These are phyloP conservation scores for Russula olivacea DNA, from an alignment of 768 basidiomycete genomes.

Conservation along the genomic window DNA sequence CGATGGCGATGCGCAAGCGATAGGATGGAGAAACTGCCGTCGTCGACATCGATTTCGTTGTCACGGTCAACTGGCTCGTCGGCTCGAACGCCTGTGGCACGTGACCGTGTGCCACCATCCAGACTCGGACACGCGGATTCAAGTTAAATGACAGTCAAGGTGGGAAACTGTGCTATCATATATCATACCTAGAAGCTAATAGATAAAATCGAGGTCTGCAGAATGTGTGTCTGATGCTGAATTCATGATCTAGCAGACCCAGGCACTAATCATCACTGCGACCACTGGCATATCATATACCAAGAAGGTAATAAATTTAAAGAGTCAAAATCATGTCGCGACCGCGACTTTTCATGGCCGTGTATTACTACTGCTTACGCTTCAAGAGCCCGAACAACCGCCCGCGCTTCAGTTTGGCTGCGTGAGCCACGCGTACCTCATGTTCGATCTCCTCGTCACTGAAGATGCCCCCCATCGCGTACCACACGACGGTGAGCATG, in stretches of 20 bases:
- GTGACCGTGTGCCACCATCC: too few species aligned
- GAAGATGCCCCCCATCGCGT: conserved; percentile 65
- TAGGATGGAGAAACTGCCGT: conserved; percentile 1
- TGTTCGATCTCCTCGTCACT: conserved; percentile 79
- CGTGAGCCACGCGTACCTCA: conserved; percentile 53
- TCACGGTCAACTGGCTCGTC: too few species aligned
- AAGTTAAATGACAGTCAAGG: neutral
- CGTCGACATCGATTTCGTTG: neutral
- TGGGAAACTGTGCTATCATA: neutral
- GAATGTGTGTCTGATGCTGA: too few species aligned
- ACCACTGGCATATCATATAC: neutral
- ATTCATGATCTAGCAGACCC: neutral
- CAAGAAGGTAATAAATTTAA: neutral
- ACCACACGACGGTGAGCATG: conserved; percentile 81
- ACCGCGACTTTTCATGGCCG: neutral
- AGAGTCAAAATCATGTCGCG: neutral
- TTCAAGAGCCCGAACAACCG: conserved; percentile 39
- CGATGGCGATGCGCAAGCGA: conserved; percentile 15
- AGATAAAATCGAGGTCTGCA: too few species aligned
- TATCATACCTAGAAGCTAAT: neutral
- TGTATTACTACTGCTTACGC: conserved; percentile 4
- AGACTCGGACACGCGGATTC: too few species aligned
- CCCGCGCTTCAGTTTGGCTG: conserved; percentile 49
- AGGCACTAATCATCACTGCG: neutral
- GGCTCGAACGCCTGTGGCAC: too few species aligned